A percentile compares a stretch with the other conserved stretches of the same genome.
phyloP scores from a whole-genome alignment of 768 basidiomycete species.

The Amanita exitialis region DNA sequence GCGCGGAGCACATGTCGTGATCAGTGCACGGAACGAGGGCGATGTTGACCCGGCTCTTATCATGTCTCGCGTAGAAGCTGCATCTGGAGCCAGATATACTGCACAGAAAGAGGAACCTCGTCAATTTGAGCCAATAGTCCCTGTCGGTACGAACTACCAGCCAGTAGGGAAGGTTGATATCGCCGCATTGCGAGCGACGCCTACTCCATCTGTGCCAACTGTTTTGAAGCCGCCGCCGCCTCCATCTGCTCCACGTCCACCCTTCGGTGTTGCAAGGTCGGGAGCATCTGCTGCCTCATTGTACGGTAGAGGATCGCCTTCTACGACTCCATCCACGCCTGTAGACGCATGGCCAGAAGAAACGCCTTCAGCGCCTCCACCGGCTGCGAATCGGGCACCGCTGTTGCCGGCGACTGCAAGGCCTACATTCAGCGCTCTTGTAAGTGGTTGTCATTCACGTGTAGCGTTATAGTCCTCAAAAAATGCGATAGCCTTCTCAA shows the following conservation, averaged over 20 bases:
- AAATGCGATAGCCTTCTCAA: background rate
- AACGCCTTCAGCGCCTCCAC: constrained; percentile 23
- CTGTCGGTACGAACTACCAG: constrained; percentile 68
- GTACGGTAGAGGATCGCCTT: constrained; percentile 29
- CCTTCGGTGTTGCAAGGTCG: constrained; percentile 30
- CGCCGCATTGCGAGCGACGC: constrained; percentile 39
- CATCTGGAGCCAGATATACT: constrained; percentile 87
- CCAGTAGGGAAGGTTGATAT: constrained; percentile 74
- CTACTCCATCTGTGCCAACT: constrained; percentile 18
- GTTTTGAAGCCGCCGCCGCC: constrained; percentile 26
- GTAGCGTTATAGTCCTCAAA: background rate
- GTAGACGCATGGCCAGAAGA: constrained; percentile 56
- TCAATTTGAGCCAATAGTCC: constrained; percentile 69
- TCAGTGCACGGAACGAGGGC: constrained; percentile 80
- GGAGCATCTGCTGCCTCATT: constrained; percentile 30
- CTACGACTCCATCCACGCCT: constrained; percentile 22
- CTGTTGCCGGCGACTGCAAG: constrained; percentile 29
- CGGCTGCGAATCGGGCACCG: constrained; percentile 39
- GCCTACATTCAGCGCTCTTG: constrained; percentile 27
- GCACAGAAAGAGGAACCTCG: constrained; percentile 70
- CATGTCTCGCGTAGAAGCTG: constrained; percentile 79
- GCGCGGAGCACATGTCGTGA: constrained; percentile 75
- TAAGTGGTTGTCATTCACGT: background rate
- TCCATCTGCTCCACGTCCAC: constrained; percentile 35
- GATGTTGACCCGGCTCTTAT: constrained; percentile 77